Conservation (phyloP, 257 asterid species). For the Plantago ovata region DNA sequence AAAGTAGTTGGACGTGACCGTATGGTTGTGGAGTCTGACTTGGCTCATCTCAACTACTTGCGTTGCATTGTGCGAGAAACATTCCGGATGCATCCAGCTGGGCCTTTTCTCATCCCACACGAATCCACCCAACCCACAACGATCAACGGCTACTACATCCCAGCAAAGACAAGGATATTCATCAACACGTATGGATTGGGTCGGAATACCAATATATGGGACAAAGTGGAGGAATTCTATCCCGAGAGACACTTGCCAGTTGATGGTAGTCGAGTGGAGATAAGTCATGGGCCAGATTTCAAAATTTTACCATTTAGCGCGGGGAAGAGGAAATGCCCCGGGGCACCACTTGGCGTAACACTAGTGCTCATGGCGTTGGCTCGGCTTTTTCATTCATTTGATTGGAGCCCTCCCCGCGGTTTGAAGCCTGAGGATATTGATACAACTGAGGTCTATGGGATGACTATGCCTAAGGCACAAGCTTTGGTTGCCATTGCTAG, state of each 20-base stretch:
- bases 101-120: constrained; percentile 91
- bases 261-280: constrained; percentile 75
- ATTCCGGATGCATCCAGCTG: constrained; percentile 96
- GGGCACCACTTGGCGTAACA: constrained; percentile 94
- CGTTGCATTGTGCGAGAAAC: constrained; percentile 91
- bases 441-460: constrained; percentile 84
- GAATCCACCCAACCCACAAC: constrained; percentile 64
- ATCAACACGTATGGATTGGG: constrained; percentile 92
- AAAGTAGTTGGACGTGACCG: constrained; percentile 54
- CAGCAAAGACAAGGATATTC: constrained; percentile 82
- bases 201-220: constrained; percentile 76
- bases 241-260: constrained; percentile 72
- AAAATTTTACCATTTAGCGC: constrained; percentile 91
- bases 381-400: constrained; percentile 70
- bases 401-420: constrained; percentile 69
- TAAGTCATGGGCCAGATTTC: constrained; percentile 91
- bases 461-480: constrained; percentile 92
- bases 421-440: constrained; percentile 57
- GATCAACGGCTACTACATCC: constrained; percentile 73
- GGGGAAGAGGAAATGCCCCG: constrained; percentile 91
- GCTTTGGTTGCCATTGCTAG: constrained; percentile 57
- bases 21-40: constrained; percentile 71
- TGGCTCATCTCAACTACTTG: constrained; percentile 64
- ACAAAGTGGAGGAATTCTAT: constrained; percentile 53
- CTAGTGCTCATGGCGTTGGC: constrained; percentile 88